Conservation (phyloP, 768 basidiomycete genomes). For the Lactifluus piperatus region DNA sequence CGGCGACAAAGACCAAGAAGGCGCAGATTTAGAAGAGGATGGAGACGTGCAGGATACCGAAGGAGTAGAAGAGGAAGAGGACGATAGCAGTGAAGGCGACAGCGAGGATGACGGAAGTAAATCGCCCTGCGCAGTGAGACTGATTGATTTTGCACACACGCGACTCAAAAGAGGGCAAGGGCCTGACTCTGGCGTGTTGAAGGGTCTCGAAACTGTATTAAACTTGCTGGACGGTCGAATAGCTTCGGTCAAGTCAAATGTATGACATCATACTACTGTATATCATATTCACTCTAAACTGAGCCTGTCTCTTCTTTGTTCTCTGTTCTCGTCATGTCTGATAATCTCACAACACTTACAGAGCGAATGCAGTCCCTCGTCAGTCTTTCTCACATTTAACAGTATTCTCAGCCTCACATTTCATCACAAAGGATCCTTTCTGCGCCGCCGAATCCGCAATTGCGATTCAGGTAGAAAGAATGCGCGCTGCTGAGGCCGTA, state of each 20-base stretch:
- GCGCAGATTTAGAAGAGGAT: neutral
- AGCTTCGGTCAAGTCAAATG: constrained; percentile 22
- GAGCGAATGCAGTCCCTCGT: constrained; percentile 16
- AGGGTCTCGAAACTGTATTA: constrained; percentile 62
- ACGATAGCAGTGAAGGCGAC: constrained; percentile 4
- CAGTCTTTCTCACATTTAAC: neutral
- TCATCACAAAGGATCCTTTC: constrained; percentile 7
- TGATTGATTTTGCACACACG: constrained; percentile 96
- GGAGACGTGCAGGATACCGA: neutral
- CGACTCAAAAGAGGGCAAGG: constrained; percentile 57
- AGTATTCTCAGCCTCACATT: neutral
- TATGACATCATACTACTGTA: constrained; percentile 22
- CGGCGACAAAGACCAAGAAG: constrained; percentile 11
- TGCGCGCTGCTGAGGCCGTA: constrained; percentile 16
- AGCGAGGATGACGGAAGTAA: neutral
- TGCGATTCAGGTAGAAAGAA: constrained; percentile 17
- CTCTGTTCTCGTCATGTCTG: neutral
- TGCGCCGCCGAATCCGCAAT: constrained; percentile 19
- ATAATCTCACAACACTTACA: neutral
- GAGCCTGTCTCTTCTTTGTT: neutral
- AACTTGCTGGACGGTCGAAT: constrained; percentile 51
- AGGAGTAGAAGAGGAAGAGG: constrained; percentile 18
- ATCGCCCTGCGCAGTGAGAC: constrained; percentile 39
- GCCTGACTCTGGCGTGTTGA: constrained; percentile 68
- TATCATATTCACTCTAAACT: neutral